Conservation (phyloP, 208 protist genomes). For the Leishmania lainsoni region DNA sequence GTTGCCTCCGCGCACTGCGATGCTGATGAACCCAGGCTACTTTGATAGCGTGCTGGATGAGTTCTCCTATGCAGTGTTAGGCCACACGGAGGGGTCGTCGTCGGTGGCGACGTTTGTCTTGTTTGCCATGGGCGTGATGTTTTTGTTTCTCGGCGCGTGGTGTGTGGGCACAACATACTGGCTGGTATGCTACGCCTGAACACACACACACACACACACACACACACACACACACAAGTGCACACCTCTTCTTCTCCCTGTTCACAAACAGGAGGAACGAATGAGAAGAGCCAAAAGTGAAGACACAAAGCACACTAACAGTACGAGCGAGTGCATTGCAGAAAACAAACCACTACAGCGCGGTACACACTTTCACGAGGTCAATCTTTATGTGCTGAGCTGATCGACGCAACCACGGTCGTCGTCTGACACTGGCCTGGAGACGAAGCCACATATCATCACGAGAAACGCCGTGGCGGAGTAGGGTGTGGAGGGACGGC, state of each 20-base stretch:
- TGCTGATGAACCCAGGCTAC: constrained; percentile 68
- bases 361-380: neutral
- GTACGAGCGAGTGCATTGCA: neutral
- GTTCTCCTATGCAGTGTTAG: constrained; percentile 36
- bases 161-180: constrained; percentile 15
- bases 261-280: neutral
- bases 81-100: constrained; percentile 21
- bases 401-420: neutral
- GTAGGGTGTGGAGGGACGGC: neutral
- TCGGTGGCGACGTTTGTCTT: constrained; percentile 11
- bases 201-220: constrained; percentile 2
- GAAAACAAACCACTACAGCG: neutral
- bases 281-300: neutral
- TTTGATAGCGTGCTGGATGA: constrained; percentile 43
- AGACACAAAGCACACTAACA: neutral
- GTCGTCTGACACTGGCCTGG: neutral
- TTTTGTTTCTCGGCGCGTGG: constrained; percentile 23
- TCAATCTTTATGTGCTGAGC: neutral
- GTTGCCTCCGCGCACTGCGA: constrained; percentile 34
- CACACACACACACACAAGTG: neutral
- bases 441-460: neutral
- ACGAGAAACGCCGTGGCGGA: neutral
- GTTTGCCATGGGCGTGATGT: constrained; percentile 12
- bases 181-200: constrained; percentile 12
- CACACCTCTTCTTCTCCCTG: neutral